Base-by-base conservation (phyloP, 305 asterid genomes). In the Fraxinus latifolia region DNA sequence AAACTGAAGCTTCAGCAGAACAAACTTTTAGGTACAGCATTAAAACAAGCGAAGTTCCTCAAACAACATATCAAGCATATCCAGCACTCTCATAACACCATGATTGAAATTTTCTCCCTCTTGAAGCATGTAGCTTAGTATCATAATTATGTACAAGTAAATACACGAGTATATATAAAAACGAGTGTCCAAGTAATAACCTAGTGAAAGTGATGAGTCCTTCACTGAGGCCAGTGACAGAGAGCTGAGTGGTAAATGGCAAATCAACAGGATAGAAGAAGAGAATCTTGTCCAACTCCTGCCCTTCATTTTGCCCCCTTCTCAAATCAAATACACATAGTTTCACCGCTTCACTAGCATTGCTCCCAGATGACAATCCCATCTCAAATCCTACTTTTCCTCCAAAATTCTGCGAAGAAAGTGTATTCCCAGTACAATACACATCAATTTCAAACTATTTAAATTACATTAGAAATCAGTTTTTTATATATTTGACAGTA, bases 241-340 rank as follows among this genome's bases (percentile, higher is more conserved):
- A 95, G 39, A 94, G 97, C 85, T 94, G 98, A 17, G 85, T 81
- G 6, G 97, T 78, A 47, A 94, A 85, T 68, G 98, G 91, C 47
- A 93, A 82, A 91, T 95, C 97, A 34, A 91, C 86, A 67, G 98
- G 99, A 85, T 91, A 92, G 89, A 95, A 95, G 83, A 89, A 94
- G 79, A 95, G 92, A 85, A 95, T 94, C 91, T 95, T 95, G 80
- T 95, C 99, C 84, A 94, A 84, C 87, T 95, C 99, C 88, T 93
- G 97, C 78, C 99, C 99, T 90, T 95, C 99, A 74, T 89, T 89
- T 81, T 95, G 98, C 23, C 99, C 99, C 89, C 99, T 95, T 87
- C 91, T 90, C 89, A 95, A 88, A 92, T 95, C 99, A 85, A 93
- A 95, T 23, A 92, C 91, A 70, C 99, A 95, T 79, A 95, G 84